These are phyloP conservation scores for Alternaria ventricosa DNA, from an alignment of 2,329 filamentous ascomycete genomes.

Conservation along the genomic window DNA sequence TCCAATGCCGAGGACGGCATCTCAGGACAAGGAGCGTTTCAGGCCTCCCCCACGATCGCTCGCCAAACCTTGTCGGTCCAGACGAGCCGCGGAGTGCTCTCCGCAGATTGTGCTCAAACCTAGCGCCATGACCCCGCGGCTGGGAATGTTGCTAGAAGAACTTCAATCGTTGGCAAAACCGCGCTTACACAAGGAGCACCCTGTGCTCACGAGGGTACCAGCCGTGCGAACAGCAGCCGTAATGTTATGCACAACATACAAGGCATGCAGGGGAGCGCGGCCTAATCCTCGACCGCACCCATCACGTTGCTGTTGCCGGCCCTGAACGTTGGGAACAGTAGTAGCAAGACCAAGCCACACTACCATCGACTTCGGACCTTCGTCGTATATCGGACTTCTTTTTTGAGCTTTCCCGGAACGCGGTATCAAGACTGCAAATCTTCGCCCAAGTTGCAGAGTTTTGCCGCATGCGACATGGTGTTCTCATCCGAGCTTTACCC, in stretches of 20 bases:
- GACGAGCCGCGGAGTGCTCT: not conserved
- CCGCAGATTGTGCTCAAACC: constrained; percentile 5
- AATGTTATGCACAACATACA: not conserved
- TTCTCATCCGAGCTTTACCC: constrained; percentile 3
- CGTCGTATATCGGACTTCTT: not conserved
- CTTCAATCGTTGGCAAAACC: not conserved
- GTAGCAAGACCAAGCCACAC: not conserved
- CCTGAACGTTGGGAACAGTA: not conserved
- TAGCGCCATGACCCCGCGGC: not conserved
- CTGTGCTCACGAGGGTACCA: not conserved
- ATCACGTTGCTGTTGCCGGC: not conserved
- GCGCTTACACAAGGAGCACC: not conserved
- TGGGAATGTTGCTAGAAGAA: not conserved
- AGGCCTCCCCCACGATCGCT: constrained; percentile 8
- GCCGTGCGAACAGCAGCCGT: not conserved
- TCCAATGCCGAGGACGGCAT: not conserved
- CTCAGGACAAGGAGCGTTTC: constrained; percentile 1
- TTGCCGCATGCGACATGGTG: not conserved
- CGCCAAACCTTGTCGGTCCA: constrained; percentile 6
- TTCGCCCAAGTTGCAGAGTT: constrained; percentile 8
- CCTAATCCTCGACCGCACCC: not conserved
- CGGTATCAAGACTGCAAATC: constrained; percentile 5
- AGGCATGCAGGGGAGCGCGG: not conserved
- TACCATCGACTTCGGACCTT: not conserved
- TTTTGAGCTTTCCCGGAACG: not conserved